Base-by-base conservation (phyloP, 1,284 basidiomycete species). In the Trichosporon inkin region DNA sequence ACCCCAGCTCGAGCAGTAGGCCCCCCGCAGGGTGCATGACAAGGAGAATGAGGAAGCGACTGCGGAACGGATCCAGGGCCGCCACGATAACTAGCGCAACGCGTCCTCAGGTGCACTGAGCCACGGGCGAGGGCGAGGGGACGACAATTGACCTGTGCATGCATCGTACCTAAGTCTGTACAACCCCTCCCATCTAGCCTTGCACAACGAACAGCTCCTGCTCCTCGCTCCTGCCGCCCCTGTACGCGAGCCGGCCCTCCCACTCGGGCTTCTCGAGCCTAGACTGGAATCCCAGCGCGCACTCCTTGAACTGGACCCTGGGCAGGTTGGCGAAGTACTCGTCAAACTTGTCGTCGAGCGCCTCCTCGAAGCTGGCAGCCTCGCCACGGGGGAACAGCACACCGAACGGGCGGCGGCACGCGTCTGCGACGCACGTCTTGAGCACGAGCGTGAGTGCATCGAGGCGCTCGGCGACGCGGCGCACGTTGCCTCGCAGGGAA, bases 401-500 rank as follows among this genome's bases (percentile, higher is more conserved):
- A 8, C 32, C n/a, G 64, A 68, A 76, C 0, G 71, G 71, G 4
- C 63, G 19, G n/a, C 61, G 56, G 60, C 74, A 76, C 1, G 52
- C 54, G 4, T 64, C 57, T n/a, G 68, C 74, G 10, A 36, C n/a
- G 60, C 74, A 76, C 1, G 62, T 68, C 63, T 75, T 75, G 36
- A 76, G 67, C 4, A 71, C 70, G n/a, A 76, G 67, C 10, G 69
- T 53, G 41, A 76, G 62, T 0, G 68, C 74, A 51, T 76, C 74
- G 19, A 75, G 63, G 6, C 74, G 69, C 51, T 67, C 44, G 4
- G 22, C 22, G 14, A 32, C 24, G 24, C 24, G 24, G n/a, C n/a
- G n/a, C n/a, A n/a, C n/a, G n/a, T n/a, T n/a, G n/a, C n/a, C n/a
- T n/a, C n/a, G n/a, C 7, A 24, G 24, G 14, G 47, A 65, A 62